These are phyloP conservation scores for Inga oerstediana DNA, from an alignment of 306 rosid genomes.

Conservation along the genomic window DNA sequence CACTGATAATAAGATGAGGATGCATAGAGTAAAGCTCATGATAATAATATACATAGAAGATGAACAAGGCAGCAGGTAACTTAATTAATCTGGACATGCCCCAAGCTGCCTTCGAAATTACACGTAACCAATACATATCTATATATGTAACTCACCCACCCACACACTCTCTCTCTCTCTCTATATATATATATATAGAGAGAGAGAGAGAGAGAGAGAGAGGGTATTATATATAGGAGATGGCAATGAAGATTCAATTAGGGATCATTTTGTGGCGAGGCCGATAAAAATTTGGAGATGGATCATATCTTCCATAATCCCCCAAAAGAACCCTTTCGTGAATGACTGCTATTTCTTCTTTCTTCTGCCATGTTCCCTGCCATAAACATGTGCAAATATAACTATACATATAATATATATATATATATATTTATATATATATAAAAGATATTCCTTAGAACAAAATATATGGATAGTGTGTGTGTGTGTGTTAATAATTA, in stretches of 20 bases:
- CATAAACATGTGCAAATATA: background rate
- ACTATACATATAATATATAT: background rate
- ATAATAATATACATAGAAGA: background rate
- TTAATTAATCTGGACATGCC: background rate
- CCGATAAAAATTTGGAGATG: conserved; percentile 65
- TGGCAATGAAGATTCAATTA: conserved; percentile 39
- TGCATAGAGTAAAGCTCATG: background rate
- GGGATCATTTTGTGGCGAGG: conserved; percentile 85
- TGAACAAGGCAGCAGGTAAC: background rate
- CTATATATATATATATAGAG: background rate
- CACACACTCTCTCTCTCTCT: background rate
- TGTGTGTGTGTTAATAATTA: background rate
- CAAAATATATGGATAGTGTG: background rate
- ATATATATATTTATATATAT: too few relatives aligned
- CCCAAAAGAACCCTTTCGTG: conserved; percentile 64
- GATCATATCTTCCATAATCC: conserved; percentile 78
- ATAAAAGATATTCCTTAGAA: background rate
- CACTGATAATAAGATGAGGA: background rate
- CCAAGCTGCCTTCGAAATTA: background rate
- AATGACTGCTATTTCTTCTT: conserved; percentile 36
- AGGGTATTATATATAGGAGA: background rate
- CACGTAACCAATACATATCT: background rate
- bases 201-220: background rate
- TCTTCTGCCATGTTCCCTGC: conserved; percentile 26
- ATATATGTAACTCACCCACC: background rate